Conservation (phyloP, 2,329 filamentous ascomycete genomes). For the Pseudofabraea citricarpa region DNA sequence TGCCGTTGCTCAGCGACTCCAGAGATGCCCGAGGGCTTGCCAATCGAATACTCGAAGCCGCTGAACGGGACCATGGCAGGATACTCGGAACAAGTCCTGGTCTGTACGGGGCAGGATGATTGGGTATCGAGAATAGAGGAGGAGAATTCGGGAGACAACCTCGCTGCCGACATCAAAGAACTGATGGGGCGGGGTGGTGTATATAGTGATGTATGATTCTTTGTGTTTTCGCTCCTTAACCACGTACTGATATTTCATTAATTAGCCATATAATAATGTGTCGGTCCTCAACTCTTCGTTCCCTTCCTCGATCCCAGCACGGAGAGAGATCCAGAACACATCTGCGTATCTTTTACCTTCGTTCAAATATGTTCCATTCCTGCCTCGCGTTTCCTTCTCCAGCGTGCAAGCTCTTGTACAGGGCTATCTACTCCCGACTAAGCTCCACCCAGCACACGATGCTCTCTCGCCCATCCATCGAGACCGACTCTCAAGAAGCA, state of each 20-base stretch:
- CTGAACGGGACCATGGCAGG: constrained; percentile 73
- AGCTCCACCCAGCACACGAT: constrained; percentile 57
- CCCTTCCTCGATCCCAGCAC: constrained; percentile 38
- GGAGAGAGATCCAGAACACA: constrained; percentile 42
- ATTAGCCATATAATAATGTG: constrained; percentile 77
- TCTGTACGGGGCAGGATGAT: constrained; percentile 75
- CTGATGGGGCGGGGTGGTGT: constrained; percentile 61
- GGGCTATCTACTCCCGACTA: constrained; percentile 60
- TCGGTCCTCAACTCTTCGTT: constrained; percentile 75
- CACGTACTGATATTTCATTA: background rate
- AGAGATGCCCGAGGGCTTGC: constrained; percentile 57
- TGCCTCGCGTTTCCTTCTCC: constrained; percentile 58
- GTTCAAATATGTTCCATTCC: constrained; percentile 73
- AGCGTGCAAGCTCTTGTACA: constrained; percentile 53
- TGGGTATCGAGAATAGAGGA: constrained; percentile 85
- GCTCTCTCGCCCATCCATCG: constrained; percentile 51
- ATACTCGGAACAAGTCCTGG: constrained; percentile 77
- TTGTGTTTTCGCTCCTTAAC: background rate
- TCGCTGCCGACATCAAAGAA: constrained; percentile 69
- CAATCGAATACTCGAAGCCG: constrained; percentile 66
- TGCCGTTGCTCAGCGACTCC: constrained; percentile 71
- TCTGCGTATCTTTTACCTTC: constrained; percentile 76
- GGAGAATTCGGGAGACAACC: constrained; percentile 61
- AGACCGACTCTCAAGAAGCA: constrained; percentile 46
- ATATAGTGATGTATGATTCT: constrained; percentile 57